These are phyloP conservation scores for Ogataea corticis DNA, from an alignment of 805 yeast genomes.

Conservation along the genomic window DNA sequence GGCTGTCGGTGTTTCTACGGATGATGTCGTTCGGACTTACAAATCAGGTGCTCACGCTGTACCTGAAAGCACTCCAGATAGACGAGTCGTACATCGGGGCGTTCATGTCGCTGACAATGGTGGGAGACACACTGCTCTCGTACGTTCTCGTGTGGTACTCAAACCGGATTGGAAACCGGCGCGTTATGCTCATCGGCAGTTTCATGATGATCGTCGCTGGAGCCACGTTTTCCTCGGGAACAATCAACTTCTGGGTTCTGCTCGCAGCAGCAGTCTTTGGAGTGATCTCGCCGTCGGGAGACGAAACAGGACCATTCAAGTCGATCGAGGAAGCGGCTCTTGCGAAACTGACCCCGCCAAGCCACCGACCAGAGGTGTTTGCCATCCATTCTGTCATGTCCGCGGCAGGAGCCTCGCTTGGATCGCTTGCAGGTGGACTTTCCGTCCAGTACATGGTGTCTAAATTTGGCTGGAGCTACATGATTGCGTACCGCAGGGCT, in stretches of 20 bases:
- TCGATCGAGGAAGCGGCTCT: slow-evolving; percentile 81
- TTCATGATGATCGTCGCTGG: slow-evolving; percentile 72
- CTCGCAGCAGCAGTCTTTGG: slow-evolving; percentile 76
- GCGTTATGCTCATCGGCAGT: slow-evolving; percentile 63
- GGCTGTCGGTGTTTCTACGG: slow-evolving; percentile 69
- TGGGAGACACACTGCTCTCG: slow-evolving; percentile 77
- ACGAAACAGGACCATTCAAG: slow-evolving; percentile 88
- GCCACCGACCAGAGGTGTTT: slow-evolving; percentile 67
- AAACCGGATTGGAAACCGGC: slow-evolving; percentile 65
- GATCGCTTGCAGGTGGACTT: slow-evolving; percentile 64
- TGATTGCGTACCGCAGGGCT: slow-evolving; percentile 54
- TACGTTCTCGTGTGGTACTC: slow-evolving; percentile 76
- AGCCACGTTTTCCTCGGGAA: slow-evolving; percentile 52
- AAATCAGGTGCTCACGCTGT: slow-evolving; percentile 74
- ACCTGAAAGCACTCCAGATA: slow-evolving; percentile 54
- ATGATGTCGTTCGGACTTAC: slow-evolving; percentile 76
- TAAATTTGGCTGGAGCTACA: slow-evolving; percentile 31
- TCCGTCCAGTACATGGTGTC: slow-evolving; percentile 48
- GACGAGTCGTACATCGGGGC: slow-evolving; percentile 63
- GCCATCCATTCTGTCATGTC: slow-evolving; percentile 73
- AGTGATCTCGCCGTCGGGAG: slow-evolving; percentile 86
- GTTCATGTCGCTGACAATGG: slow-evolving; percentile 78
- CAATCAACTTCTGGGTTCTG: slow-evolving; percentile 53
- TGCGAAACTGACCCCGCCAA: slow-evolving; percentile 72
- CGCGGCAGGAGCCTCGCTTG: slow-evolving; percentile 72